phyloP scores from a whole-genome alignment of 2,329 filamentous ascomycete genomes.

The Aspergillaceae sp. region DNA sequence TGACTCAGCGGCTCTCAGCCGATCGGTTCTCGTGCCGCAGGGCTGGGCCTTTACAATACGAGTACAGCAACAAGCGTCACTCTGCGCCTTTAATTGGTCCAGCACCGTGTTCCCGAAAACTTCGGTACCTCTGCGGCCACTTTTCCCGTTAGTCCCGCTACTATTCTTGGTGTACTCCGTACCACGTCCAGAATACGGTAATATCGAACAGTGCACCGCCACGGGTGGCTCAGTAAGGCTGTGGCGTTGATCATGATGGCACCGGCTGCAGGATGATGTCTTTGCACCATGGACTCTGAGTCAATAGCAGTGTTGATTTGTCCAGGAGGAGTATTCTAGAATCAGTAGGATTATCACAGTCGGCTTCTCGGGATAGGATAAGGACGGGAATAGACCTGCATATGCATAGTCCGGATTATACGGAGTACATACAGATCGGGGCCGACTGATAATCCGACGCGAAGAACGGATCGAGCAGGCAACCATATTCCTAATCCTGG shows the following conservation, averaged over 20 bases:
- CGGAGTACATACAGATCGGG: too few species aligned
- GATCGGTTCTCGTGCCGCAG: not conserved
- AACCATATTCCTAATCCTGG: too few species aligned
- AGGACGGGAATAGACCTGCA: too few species aligned
- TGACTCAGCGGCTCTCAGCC: not conserved
- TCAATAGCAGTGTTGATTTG: too few species aligned
- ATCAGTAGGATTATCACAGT: too few species aligned
- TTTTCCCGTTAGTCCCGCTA: not conserved
- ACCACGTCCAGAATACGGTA: not conserved
- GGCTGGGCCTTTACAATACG: not conserved
- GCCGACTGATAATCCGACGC: too few species aligned
- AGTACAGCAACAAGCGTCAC: not conserved
- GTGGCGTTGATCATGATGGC: not conserved
- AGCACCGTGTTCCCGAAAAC: not conserved
- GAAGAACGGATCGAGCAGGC: too few species aligned
- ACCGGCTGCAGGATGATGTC: not conserved
- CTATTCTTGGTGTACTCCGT: not conserved
- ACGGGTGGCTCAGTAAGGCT: not conserved
- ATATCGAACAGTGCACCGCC: not conserved
- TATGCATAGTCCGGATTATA: too few species aligned
- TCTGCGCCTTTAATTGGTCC: not conserved
- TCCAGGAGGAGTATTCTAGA: too few species aligned
- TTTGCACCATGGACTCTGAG: not conserved
- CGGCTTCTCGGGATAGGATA: too few species aligned
- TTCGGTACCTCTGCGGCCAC: not conserved